Evolutionary conservation across 345 rosid genomes (phyloP).

Genomic region (Moringa oleifera): DNA sequence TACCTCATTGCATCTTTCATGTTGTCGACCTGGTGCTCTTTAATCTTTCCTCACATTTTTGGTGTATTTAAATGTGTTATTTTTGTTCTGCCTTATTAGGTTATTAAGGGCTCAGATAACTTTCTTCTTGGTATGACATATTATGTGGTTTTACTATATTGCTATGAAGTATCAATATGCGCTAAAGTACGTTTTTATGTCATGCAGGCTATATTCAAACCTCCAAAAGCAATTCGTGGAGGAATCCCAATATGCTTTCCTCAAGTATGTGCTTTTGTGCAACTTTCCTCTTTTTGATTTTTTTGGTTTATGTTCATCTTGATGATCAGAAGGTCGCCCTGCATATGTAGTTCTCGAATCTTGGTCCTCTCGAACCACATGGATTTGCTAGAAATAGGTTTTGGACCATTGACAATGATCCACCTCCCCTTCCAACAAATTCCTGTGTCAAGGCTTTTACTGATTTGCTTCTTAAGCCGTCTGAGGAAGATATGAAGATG

Average conservation of each 20-base stretch:
- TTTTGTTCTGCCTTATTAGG: no score
- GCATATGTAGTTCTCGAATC: slow-evolving; percentile 59
- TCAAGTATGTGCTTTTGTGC: slow-evolving; percentile 48
- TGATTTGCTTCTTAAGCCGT: slow-evolving; percentile 76
- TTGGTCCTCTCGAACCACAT: slow-evolving; percentile 68
- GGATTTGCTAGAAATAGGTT: slow-evolving; percentile 92
- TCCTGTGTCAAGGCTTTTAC: slow-evolving; percentile 40
- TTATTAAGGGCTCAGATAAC: no score
- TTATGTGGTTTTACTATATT: no score
- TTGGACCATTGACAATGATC: slow-evolving; percentile 72
- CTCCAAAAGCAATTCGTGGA: slow-evolving; percentile 89
- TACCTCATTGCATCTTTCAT: no score
- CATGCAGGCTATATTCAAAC: slow-evolving; percentile 66
- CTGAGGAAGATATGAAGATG: slow-evolving; percentile 74
- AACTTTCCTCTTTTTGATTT: slow-evolving; percentile 9
- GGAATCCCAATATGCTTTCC: slow-evolving; percentile 97
- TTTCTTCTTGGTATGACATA: no score
- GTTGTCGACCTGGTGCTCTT: no score
- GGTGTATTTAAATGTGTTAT: no score
- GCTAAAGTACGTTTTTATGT: background rate
- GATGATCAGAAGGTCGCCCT: slow-evolving; percentile 7
- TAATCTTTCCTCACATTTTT: no score
- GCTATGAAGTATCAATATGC: background rate
- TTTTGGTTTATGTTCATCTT: slow-evolving; percentile 16
- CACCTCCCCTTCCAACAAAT: slow-evolving; percentile 64